Percentiles rank a stretch among this genome's conserved stretches.
Evolutionary conservation across 257 asterid genomes (phyloP).

Genomic region (Nicotiana obtusifolia): DNA sequence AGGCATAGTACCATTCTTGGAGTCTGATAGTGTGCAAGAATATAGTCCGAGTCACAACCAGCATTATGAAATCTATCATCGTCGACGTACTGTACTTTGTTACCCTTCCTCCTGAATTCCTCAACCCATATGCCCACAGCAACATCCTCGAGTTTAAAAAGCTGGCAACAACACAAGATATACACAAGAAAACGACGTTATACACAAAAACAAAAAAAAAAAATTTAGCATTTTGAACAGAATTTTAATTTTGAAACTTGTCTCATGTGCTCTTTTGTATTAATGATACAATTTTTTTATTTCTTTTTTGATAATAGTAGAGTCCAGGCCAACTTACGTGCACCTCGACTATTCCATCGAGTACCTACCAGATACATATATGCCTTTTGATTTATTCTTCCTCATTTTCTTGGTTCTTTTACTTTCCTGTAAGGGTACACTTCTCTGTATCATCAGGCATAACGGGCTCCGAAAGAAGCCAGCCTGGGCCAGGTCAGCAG

Average conservation of each 20-base stretch:
- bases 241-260: background rate
- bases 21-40: conserved; percentile 90
- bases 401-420: background rate
- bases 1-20: conserved; percentile 73
- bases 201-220: background rate
- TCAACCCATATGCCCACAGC: conserved; percentile 94
- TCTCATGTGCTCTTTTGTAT: background rate
- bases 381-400: background rate
- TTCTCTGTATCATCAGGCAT: background rate
- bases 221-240: background rate
- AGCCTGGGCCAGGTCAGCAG: too few relatives aligned
- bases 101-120: conserved; percentile 43
- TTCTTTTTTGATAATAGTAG: too few relatives aligned
- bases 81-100: conserved; percentile 38
- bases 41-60: conserved; percentile 69
- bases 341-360: too few relatives aligned
- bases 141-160: conserved; percentile 89
- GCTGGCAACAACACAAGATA: conserved; percentile 28
- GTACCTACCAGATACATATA: too few relatives aligned
- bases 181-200: background rate
- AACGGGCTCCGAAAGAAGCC: too few relatives aligned
- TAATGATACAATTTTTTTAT: too few relatives aligned
- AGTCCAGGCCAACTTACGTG: too few relatives aligned
- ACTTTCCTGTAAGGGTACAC: background rate
- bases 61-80: conserved; percentile 64